These are phyloP conservation scores for Digitaria exilis DNA, from an alignment of 202 grass and related monocot species.

Conservation along the genomic window DNA sequence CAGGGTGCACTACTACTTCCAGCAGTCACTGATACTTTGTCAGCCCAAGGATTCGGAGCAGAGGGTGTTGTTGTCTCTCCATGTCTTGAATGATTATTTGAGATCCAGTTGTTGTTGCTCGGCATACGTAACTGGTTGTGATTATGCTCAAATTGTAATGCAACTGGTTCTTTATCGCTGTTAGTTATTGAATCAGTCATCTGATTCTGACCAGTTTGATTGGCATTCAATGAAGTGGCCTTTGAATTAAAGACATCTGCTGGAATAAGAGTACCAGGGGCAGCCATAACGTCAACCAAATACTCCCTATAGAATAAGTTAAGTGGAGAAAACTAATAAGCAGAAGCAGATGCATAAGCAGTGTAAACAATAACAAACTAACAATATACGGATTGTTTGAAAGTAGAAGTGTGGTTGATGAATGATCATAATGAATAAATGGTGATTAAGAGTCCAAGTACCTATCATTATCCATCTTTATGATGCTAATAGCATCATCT, in stretches of 20 bases:
- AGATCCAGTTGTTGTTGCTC: constrained; percentile 35
- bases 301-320: constrained; percentile 61
- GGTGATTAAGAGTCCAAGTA: constrained; percentile 37
- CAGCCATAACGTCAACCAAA: constrained; percentile 96
- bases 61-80: constrained; percentile 36
- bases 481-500: constrained; percentile 89
- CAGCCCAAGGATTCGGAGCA: constrained; percentile 25
- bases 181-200: constrained; percentile 35
- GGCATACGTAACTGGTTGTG: constrained; percentile 34
- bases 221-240: constrained; percentile 60
- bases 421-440: constrained; percentile 4
- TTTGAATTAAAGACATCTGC: constrained; percentile 78
- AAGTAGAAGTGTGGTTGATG: constrained; percentile 7
- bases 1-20: constrained; percentile 46
- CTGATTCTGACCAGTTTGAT: constrained; percentile 43
- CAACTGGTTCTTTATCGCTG: constrained; percentile 37
- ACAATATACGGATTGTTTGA: constrained; percentile 35
- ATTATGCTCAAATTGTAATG: constrained; percentile 40
- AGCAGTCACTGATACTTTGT: constrained; percentile 8
- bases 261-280: constrained; percentile 86
- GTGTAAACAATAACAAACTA: constrained; percentile 3
- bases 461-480: constrained; percentile 84
- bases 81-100: constrained; percentile 45
- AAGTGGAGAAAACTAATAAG: constrained; percentile 38
- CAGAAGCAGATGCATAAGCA: background rate